Conservation (phyloP, 2,329 filamentous ascomycete genomes). For the Fusarium staphyleae region DNA sequence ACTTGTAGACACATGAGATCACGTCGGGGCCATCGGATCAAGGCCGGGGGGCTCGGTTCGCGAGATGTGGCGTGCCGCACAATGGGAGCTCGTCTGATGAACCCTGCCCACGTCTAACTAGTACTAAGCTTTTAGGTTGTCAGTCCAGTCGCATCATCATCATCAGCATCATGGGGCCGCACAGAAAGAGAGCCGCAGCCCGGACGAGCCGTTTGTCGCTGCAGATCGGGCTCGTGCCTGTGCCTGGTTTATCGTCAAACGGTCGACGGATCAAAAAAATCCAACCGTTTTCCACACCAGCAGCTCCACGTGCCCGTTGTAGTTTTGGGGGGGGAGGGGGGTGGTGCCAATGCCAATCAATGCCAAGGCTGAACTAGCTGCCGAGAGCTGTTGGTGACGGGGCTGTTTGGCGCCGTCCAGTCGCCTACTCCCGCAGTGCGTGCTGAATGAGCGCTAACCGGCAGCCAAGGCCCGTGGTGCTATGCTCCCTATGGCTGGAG, state of each 20-base stretch:
- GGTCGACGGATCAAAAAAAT: constrained; percentile 18
- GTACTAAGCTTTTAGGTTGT: constrained; percentile 36
- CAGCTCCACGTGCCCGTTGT: constrained; percentile 36
- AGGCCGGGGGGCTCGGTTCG: constrained; percentile 35
- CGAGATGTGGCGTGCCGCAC: constrained; percentile 40
- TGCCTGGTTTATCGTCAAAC: constrained; percentile 17
- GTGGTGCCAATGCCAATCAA: constrained; percentile 23
- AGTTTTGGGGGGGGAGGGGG: constrained; percentile 23
- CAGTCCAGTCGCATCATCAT: constrained; percentile 9
- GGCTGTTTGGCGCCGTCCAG: constrained; percentile 6
- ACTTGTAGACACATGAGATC: constrained; percentile 34
- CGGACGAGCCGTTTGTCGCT: constrained; percentile 23
- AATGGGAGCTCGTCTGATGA: constrained; percentile 41
- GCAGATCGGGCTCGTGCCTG: constrained; percentile 8
- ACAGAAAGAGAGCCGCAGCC: constrained; percentile 25
- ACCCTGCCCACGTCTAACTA: constrained; percentile 37
- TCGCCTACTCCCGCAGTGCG: constrained; percentile 25
- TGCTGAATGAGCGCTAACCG: constrained; percentile 6
- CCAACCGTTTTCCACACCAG: constrained; percentile 32
- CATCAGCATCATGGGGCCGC: neutral
- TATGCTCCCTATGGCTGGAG: constrained; percentile 22
- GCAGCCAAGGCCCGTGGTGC: constrained; percentile 6
- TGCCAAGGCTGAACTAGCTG: constrained; percentile 22
- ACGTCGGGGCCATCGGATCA: constrained; percentile 38
- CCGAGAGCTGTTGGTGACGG: constrained; percentile 9